Evolutionary conservation across 148 eudicot species (phyloP).

Genomic region (Simmondsia chinensis): DNA sequence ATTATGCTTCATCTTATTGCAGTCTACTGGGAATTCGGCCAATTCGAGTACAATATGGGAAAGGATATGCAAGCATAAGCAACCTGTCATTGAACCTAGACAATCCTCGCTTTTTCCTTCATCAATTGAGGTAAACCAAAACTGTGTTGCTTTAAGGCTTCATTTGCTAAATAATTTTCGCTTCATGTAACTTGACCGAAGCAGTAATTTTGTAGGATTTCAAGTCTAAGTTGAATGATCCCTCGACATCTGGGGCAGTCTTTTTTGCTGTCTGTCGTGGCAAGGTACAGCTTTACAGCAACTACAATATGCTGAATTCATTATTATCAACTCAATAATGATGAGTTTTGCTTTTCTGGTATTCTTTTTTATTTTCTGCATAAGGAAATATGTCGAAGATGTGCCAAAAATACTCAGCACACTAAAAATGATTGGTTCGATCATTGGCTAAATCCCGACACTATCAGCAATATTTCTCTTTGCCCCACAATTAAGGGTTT

Average conservation of each 20-base stretch:
- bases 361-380: too few relatives aligned
- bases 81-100: constrained; percentile 95
- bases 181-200: constrained; percentile 8
- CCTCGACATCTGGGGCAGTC: constrained; percentile 72
- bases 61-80: constrained; percentile 90
- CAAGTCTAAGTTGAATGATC: constrained; percentile 69
- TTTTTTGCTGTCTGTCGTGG: constrained; percentile 99
- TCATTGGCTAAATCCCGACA: too few relatives aligned
- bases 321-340: too few relatives aligned
- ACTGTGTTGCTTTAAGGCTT: background rate
- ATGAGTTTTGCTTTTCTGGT: too few relatives aligned
- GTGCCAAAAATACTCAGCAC: too few relatives aligned
- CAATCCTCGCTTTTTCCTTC: constrained; percentile 82
- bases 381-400: too few relatives aligned
- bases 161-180: constrained; percentile 8
- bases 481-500: too few relatives aligned
- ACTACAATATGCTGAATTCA: background rate
- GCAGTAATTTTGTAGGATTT: constrained; percentile 54
- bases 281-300: constrained; percentile 43
- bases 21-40: constrained; percentile 42
- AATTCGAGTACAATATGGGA: constrained; percentile 80
- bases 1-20: constrained; percentile 13
- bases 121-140: constrained; percentile 71
- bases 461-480: too few relatives aligned
- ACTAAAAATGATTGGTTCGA: too few relatives aligned